Percentiles rank a stretch among this genome's conserved stretches.
These are phyloP conservation scores for Chaetomidium leptoderma DNA, from an alignment of 495 filamentous ascomycete species.

Conservation along the genomic window DNA sequence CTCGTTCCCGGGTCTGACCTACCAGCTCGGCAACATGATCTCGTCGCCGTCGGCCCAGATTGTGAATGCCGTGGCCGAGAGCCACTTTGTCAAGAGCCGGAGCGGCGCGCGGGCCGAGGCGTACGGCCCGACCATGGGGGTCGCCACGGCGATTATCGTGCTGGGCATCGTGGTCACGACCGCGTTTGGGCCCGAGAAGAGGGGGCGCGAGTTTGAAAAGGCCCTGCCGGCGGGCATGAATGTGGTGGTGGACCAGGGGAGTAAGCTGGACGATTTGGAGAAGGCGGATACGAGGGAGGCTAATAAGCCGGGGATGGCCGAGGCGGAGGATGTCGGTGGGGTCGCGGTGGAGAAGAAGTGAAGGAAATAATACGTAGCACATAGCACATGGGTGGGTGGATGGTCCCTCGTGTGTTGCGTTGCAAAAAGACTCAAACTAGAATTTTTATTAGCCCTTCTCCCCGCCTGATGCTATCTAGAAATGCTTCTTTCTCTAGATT, in stretches of 20 bases:
- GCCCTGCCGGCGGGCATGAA: conserved; percentile 54
- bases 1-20: conserved; percentile 60
- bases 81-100: conserved; percentile 42
- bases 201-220: conserved; percentile 63
- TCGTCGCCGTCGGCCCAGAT: conserved; percentile 69
- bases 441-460: too few relatives aligned
- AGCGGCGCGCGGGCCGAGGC: conserved; percentile 54
- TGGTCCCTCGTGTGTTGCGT: too few relatives aligned
- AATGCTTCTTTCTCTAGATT: too few relatives aligned
- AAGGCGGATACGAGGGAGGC: neutral
- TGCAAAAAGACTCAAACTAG: too few relatives aligned
- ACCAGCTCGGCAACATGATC: conserved; percentile 75
- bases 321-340: neutral
- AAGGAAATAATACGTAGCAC: too few relatives aligned
- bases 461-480: too few relatives aligned
- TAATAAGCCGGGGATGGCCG: neutral
- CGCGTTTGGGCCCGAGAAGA: conserved; percentile 60
- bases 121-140: conserved; percentile 65
- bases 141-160: conserved; percentile 66
- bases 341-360: neutral
- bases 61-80: conserved; percentile 62
- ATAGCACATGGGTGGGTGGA: too few relatives aligned
- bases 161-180: conserved; percentile 58
- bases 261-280: conserved; percentile 19
- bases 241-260: conserved; percentile 20